phyloP scores from a whole-genome alignment of 768 basidiomycete genomes.

The Pisolithus microcarpus region DNA sequence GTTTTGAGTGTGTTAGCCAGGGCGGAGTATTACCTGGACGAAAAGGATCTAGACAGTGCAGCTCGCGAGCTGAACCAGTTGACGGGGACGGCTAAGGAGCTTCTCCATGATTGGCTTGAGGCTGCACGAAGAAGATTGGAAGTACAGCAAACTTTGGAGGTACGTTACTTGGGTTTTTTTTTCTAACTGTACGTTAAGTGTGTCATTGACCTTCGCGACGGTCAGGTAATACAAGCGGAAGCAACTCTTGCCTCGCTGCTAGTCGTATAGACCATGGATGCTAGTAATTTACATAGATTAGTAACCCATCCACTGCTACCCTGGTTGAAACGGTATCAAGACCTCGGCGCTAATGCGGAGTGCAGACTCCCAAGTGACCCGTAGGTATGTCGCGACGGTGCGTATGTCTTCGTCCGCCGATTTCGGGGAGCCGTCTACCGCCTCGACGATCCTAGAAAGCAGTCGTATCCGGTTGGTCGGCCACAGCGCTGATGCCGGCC shows the following conservation, averaged over 20 bases:
- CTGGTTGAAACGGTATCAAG: background rate
- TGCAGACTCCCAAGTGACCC: conserved; percentile 83
- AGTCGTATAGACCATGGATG: conserved; percentile 45
- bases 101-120: conserved; percentile 83
- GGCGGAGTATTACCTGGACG: conserved; percentile 82
- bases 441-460: conserved; percentile 83
- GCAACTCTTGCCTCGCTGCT: conserved; percentile 77
- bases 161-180: conserved; percentile 19
- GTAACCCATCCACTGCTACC: conserved; percentile 11
- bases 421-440: conserved; percentile 37
- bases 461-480: conserved; percentile 72
- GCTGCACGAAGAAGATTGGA: conserved; percentile 84
- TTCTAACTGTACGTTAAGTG: background rate
- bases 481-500: background rate
- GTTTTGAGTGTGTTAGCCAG: conserved; percentile 81
- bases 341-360: conserved; percentile 20
- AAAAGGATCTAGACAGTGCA: conserved; percentile 82
- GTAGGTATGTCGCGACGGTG: conserved; percentile 77
- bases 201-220: conserved; percentile 8
- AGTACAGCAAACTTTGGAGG: conserved; percentile 88
- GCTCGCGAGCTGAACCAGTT: conserved; percentile 89
- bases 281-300: conserved; percentile 12
- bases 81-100: conserved; percentile 65
- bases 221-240: conserved; percentile 73
- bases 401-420: conserved; percentile 43